phyloP scores from a whole-genome alignment of 331 rosid species.

The Stylosanthes scabra region DNA sequence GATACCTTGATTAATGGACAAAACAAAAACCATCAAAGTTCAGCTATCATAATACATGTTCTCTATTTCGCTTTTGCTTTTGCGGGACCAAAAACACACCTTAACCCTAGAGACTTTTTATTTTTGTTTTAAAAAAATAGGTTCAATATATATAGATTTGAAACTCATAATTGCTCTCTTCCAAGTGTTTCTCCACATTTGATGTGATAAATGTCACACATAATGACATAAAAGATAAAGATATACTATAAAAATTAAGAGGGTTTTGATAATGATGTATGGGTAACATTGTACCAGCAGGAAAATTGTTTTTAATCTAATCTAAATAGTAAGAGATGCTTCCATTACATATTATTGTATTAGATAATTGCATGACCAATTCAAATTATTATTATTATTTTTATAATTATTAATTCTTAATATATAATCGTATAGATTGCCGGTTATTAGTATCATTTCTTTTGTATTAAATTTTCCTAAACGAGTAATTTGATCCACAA shows the following conservation, averaged over 20 bases:
- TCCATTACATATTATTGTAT: background rate
- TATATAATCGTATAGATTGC: too few species aligned
- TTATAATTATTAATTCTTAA: too few species aligned
- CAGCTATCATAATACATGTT: background rate
- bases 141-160: background rate
- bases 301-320: background rate
- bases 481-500: too few species aligned
- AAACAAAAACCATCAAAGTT: background rate
- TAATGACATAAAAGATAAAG: background rate
- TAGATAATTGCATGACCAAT: background rate
- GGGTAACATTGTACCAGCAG: background rate
- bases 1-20: conserved; percentile 19
- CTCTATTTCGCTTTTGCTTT: background rate
- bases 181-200: background rate
- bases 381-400: background rate
- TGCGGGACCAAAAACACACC: conserved; percentile 11
- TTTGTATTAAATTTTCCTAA: too few species aligned
- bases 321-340: background rate
- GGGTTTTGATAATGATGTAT: background rate
- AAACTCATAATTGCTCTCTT: conserved; percentile 8
- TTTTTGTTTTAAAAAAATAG: background rate
- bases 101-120: background rate
- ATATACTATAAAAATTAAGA: conserved; percentile 4
- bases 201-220: background rate
- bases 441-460: too few species aligned